Base-by-base conservation (phyloP, 495 filamentous ascomycete species). In the Jackrogersella minutella region DNA sequence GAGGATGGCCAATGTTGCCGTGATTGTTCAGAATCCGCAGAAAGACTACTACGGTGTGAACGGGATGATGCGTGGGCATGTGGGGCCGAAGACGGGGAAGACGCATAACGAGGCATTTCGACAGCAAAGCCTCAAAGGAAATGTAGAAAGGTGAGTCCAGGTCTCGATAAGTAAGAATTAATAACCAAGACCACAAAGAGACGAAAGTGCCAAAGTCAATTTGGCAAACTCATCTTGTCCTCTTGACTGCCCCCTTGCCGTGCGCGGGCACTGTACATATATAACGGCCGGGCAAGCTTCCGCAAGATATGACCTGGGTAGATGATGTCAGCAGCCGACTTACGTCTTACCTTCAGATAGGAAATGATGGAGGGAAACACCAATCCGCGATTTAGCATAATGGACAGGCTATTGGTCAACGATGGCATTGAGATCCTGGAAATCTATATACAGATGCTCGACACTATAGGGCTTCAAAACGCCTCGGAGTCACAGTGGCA, bases 61-160 rank as follows among this genome's bases (percentile, higher is more conserved):
- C 43, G 61, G 22, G 67, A 60, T 21, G 58, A 33, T 16, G 59
- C 26, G 14, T 40, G 39, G 34, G n/a, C 1, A 40, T 17, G 16
- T 31, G 54, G 43, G 36, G 36, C 26, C 8, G 54, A 50, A 14
- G 62, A 55, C 19, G 36, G 64, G 31, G 61, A 64, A 22, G 62
- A 58, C 39, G 36, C 49, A 43, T 52, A 51, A 34, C 43, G 66
- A 65, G 66, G 49, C 66, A 69, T 69, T 0, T 34, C 16, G 54
- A 30, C 19, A n/a, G 30, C 22, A 51, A 31, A 52, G n/a, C 14
- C 21, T 3, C 16, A 52, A 28, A 10, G 24, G 41, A 31, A 28
- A 31, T 49, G 6, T 30, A 24, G 6, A 19, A 17, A 31, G 26
- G 6, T 17, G 1, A n/a, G 44, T 49, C 16, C 16, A 31, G 22